These are phyloP conservation scores for Macaranga tanarius DNA, from an alignment of 441 rosid genomes.

Conservation along the genomic window DNA sequence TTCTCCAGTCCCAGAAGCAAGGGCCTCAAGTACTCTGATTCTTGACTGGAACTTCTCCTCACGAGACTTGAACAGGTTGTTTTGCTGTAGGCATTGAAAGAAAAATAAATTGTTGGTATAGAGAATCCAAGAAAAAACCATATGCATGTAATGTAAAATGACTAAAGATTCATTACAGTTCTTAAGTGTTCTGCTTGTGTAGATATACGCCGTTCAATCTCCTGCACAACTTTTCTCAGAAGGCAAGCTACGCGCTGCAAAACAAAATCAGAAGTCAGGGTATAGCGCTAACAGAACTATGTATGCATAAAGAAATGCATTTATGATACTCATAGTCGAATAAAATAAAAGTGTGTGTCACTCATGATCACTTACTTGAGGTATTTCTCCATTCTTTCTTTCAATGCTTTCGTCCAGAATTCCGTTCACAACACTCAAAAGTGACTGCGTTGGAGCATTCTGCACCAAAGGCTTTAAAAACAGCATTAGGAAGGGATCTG, in stretches of 20 bases:
- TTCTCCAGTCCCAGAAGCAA: slow-evolving; percentile 65
- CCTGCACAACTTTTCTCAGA: slow-evolving; percentile 78
- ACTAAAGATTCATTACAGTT: slow-evolving; percentile 48
- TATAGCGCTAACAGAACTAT: not conserved
- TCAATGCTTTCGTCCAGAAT: slow-evolving; percentile 81
- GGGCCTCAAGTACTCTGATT: slow-evolving; percentile 81
- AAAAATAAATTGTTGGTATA: slow-evolving; percentile 11
- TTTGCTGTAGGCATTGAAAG: slow-evolving; percentile 55
- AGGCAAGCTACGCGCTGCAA: slow-evolving; percentile 76
- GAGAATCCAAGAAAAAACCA: slow-evolving; percentile 17
- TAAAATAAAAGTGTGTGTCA: not conserved
- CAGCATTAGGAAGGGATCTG: slow-evolving; percentile 6
- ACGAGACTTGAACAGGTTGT: slow-evolving; percentile 66
- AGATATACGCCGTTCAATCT: slow-evolving; percentile 91
- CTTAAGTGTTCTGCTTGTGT: slow-evolving; percentile 92
- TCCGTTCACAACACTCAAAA: slow-evolving; percentile 72
- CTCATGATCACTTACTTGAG: slow-evolving; percentile 55
- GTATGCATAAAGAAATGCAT: not conserved
- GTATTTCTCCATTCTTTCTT: slow-evolving; percentile 67
- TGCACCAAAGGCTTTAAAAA: slow-evolving; percentile 36
- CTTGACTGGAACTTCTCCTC: slow-evolving; percentile 90
- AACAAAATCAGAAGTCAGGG: slow-evolving; percentile 14
- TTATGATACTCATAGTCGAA: not conserved
- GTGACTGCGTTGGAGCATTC: slow-evolving; percentile 95
- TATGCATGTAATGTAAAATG: not conserved